Percentiles rank a stretch among this genome's conserved stretches.
These are phyloP conservation scores for Nigrospora osmanthi DNA, from an alignment of 2,329 filamentous ascomycete species.

Conservation along the genomic window DNA sequence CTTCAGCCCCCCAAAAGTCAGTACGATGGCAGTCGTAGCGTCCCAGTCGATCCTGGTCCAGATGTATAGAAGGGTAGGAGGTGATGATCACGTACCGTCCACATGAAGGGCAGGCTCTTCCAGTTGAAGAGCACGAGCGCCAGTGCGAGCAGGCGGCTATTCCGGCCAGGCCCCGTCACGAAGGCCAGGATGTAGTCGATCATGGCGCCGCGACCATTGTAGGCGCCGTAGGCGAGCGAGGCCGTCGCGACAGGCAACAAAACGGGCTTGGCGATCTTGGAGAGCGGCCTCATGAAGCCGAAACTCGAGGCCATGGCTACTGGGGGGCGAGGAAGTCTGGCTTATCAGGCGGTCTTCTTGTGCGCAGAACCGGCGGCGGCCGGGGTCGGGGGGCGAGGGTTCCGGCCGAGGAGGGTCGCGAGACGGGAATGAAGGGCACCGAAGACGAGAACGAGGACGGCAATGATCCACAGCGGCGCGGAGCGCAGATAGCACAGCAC, in stretches of 20 bases:
- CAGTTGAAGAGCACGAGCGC: conserved; percentile 56
- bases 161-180: conserved; percentile 45
- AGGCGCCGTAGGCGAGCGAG: conserved; percentile 37
- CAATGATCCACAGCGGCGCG: conserved; percentile 33
- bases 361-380: not conserved
- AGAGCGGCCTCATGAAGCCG: conserved; percentile 9
- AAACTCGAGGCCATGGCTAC: conserved; percentile 17
- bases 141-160: conserved; percentile 43
- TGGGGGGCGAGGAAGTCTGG: too few relatives aligned
- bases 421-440: conserved; percentile 24
- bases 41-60: not conserved
- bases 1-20: conserved; percentile 23
- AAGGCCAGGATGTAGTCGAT: conserved; percentile 29
- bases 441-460: conserved; percentile 25
- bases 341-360: conserved; percentile 4
- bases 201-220: conserved; percentile 31
- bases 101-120: conserved; percentile 67
- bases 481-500: conserved; percentile 31
- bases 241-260: conserved; percentile 33
- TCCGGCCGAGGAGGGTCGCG: conserved; percentile 1
- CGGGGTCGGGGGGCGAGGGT: not conserved
- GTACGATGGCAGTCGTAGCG: not conserved
- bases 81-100: conserved; percentile 54
- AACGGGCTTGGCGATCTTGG: conserved; percentile 23
- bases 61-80: not conserved